A percentile compares a stretch with the other conserved stretches of the same genome.
These are phyloP conservation scores for Notholithocarpus densiflorus DNA, from an alignment of 306 rosid genomes.

Conservation along the genomic window DNA sequence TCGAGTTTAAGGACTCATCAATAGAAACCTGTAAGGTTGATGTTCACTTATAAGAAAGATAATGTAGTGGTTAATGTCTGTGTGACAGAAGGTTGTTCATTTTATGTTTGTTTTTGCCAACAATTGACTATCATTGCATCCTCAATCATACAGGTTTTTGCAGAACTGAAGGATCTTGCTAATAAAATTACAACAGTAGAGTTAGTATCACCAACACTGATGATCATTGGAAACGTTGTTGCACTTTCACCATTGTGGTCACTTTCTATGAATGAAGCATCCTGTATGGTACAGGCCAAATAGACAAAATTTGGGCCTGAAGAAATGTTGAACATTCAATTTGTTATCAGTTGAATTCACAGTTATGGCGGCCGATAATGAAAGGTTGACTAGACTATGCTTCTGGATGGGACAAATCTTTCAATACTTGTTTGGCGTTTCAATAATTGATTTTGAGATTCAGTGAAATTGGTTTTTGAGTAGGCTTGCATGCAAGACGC, in stretches of 20 bases:
- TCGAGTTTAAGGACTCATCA: background rate
- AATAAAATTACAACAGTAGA: constrained; percentile 49
- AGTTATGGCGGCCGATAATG: background rate
- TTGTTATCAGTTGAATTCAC: background rate
- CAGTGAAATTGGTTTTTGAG: background rate
- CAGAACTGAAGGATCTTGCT: constrained; percentile 73
- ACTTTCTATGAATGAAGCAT: constrained; percentile 40
- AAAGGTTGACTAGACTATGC: background rate
- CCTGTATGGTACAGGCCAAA: constrained; percentile 45
- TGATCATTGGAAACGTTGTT: constrained; percentile 87
- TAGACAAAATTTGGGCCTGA: background rate
- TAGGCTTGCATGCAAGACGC: background rate
- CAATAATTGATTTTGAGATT: background rate
- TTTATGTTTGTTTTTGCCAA: constrained; percentile 2
- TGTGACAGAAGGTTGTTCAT: no score
- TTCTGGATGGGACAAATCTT: background rate
- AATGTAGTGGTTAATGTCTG: no score
- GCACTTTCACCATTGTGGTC: constrained; percentile 85
- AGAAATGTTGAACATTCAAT: background rate
- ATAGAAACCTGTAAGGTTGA: background rate
- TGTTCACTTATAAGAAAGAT: background rate
- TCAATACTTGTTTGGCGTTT: background rate
- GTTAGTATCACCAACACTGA: constrained; percentile 78
- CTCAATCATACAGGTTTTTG: constrained; percentile 67
- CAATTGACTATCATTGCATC: constrained; percentile 15